Evolutionary conservation across 2,329 filamentous ascomycete species (phyloP), one percentile per base, ranked within the genome.

Genomic region (Colletotrichum limetticola): DNA sequence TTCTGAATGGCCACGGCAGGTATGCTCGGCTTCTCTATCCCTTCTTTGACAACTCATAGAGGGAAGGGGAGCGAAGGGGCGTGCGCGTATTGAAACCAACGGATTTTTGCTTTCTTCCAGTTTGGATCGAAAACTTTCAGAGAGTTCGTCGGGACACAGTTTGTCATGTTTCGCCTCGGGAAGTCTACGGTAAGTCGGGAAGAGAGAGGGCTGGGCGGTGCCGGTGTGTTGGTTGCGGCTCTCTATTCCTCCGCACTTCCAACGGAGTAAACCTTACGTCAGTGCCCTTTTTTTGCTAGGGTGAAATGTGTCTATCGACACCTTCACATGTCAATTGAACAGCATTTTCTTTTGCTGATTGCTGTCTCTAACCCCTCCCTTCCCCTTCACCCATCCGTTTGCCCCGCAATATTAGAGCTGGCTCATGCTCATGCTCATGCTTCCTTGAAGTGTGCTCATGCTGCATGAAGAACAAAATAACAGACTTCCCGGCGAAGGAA

Each of bases 81-180:
- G 42, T 49, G 42, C 19, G 19, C 42, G n/a, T 22, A 49, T 49
- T n/a, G 42, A 49, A 22, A 49, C 42, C 42, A 49, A n/a, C 9
- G 42, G 8, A 22, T 49, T 49, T 19, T 49, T 49, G 37, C 37
- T 49, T 22, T 49, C 19, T 5, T 22, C 19, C 42, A n/a, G 42
- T 22, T 49, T 49, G 42, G 42, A 49, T n/a, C 42, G 7, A 49
- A 46, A 35, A 52, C 19, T 57, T 64, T 49, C 26, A n/a, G 58
- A 61, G 70, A 70, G 66, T 72, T 72, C 59, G 60, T 57, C 55
- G 19, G 66, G 59, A 52, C 66, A 65, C 42, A 60, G 49, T 37
- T 72, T 73, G 66, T 66, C 60, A 70, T 56, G 60, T 65, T 71
- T 73, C 71, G 55, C 55, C 53, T 73, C 60, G 66, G 60, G 56